These are phyloP conservation scores for Trichoderma sp. DNA, from an alignment of 2,329 filamentous ascomycete species.

Conservation along the genomic window DNA sequence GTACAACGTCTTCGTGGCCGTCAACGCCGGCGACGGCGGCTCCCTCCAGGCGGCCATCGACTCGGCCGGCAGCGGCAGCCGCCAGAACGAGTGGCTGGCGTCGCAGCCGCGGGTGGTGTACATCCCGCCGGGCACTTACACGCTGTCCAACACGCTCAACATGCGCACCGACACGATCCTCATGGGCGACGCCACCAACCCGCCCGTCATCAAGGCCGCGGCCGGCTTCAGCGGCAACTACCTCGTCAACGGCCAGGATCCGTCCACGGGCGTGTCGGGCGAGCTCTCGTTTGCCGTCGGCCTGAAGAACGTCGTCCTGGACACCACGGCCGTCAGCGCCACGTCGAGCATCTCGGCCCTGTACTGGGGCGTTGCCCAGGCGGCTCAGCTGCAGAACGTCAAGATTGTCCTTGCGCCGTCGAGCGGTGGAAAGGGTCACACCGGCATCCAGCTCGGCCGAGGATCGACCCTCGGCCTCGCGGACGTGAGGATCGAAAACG, in stretches of 20 bases:
- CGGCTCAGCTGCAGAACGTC: slow-evolving; percentile 47
- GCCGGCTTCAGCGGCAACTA: slow-evolving; percentile 40
- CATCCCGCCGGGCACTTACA: slow-evolving; percentile 48
- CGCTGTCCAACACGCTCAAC: slow-evolving; percentile 43
- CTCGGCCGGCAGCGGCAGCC: slow-evolving; percentile 39
- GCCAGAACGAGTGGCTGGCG: slow-evolving; percentile 46
- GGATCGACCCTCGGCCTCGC: slow-evolving; percentile 47
- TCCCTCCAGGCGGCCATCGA: slow-evolving; percentile 47
- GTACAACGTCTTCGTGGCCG: slow-evolving; percentile 46
- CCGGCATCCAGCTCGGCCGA: slow-evolving; percentile 46
- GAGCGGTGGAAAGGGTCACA: slow-evolving; percentile 43
- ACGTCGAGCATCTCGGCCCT: slow-evolving; percentile 45
- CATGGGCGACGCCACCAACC: slow-evolving; percentile 49
- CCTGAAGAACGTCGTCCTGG: slow-evolving; percentile 48
- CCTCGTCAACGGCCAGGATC: slow-evolving; percentile 44
- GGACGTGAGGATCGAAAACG: slow-evolving; percentile 46
- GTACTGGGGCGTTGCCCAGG: slow-evolving; percentile 51
- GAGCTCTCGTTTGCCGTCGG: slow-evolving; percentile 48
- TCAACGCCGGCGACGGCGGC: slow-evolving; percentile 42
- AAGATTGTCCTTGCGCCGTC: slow-evolving; percentile 46
- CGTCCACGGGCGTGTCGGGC: slow-evolving; percentile 38
- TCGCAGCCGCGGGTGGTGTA: slow-evolving; percentile 47
- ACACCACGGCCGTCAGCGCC: slow-evolving; percentile 43
- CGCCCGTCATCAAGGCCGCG: slow-evolving; percentile 47
- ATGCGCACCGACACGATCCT: slow-evolving; percentile 51